A percentile compares a stretch with the other conserved stretches of the same genome.
These are phyloP conservation scores for Anisodus acutangulus DNA, from an alignment of 257 asterid genomes.

Conservation along the genomic window DNA sequence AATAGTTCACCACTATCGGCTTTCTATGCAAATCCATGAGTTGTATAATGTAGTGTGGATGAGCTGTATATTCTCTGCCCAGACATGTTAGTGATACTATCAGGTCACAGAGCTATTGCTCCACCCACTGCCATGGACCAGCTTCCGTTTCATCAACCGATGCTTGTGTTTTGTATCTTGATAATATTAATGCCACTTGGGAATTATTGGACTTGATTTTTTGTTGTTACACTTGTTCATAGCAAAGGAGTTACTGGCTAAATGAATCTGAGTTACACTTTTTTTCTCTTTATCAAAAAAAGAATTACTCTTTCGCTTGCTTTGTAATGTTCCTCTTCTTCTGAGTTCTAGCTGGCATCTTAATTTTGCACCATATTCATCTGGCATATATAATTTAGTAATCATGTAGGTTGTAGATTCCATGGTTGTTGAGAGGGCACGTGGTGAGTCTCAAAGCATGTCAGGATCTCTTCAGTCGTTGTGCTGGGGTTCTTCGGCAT, in stretches of 20 bases:
- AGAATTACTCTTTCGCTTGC: neutral
- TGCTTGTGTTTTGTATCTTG: slow-evolving; percentile 16
- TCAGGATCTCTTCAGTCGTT: slow-evolving; percentile 98
- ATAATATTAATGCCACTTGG: neutral
- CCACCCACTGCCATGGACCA: neutral
- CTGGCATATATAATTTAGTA: slow-evolving; percentile 37
- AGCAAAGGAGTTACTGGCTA: neutral
- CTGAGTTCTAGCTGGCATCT: neutral
- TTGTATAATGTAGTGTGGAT: neutral
- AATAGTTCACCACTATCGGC: neutral
- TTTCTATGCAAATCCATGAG: neutral
- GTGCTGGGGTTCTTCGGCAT: slow-evolving; percentile 99
- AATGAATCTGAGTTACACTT: neutral
- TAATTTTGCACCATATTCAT: neutral
- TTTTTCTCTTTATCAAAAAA: neutral
- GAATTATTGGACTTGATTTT: slow-evolving; percentile 15
- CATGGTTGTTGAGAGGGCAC: slow-evolving; percentile 98
- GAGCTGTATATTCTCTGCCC: neutral
- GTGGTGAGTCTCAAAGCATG: slow-evolving; percentile 97
- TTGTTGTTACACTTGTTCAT: neutral
- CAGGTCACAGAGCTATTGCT: neutral
- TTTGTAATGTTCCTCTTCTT: neutral
- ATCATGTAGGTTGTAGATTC: slow-evolving; percentile 90
- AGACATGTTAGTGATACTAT: neutral
- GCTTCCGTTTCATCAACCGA: neutral